Evolutionary conservation across 768 basidiomycete genomes (phyloP).

Genomic region (Galerina marginata): DNA sequence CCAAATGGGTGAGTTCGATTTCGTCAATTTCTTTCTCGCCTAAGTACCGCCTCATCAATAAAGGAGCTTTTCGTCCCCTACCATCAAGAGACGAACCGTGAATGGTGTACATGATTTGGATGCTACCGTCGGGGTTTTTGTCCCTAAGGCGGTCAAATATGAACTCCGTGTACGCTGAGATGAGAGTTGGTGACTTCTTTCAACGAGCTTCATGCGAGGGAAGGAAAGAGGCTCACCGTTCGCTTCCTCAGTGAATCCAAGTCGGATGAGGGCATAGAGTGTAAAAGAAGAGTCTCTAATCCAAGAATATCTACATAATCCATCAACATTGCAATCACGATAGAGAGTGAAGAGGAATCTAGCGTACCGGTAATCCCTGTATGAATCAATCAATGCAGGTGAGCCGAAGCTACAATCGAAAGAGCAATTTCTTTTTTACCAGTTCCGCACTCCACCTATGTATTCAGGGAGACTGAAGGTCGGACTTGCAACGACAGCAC

Average conservation of each 20-base stretch:
- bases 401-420: background rate
- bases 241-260: conserved; percentile 94
- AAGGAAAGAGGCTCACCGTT: conserved; percentile 56
- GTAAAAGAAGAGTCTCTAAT: conserved; percentile 98
- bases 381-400: background rate
- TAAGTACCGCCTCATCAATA: conserved; percentile 23
- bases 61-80: background rate
- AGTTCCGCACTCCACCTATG: conserved; percentile 89
- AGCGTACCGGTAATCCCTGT: conserved; percentile 66
- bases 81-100: conserved; percentile 59
- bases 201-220: background rate
- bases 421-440: conserved; percentile 45
- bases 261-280: conserved; percentile 89
- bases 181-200: background rate
- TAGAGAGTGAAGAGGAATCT: conserved; percentile 2
- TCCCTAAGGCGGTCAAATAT: conserved; percentile 83
- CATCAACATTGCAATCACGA: background rate
- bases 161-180: conserved; percentile 85
- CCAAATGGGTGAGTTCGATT: conserved; percentile 83
- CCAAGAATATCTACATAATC: conserved; percentile 70
- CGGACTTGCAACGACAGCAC: conserved; percentile 93
- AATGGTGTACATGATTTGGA: conserved; percentile 98
- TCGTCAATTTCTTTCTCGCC: conserved; percentile 84
- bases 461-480: conserved; percentile 94
- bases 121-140: conserved; percentile 87